These are phyloP conservation scores for Aspergillus aculeatus DNA, from an alignment of 2,329 filamentous ascomycete species.

Conservation along the genomic window DNA sequence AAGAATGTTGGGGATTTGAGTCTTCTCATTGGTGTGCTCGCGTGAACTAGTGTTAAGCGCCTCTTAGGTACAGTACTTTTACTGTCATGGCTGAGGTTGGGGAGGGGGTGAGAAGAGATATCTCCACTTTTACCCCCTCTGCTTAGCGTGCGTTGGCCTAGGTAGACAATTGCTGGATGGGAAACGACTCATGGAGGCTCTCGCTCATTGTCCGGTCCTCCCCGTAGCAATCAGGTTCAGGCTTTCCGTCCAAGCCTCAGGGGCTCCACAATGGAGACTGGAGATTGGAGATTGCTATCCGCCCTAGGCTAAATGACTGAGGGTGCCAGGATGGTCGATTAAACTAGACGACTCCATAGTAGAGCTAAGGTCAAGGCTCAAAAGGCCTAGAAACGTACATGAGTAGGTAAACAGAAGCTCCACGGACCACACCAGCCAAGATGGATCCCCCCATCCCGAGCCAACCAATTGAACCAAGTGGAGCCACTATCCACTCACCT, in stretches of 20 bases:
- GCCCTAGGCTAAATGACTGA: not conserved
- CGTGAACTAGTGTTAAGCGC: not conserved
- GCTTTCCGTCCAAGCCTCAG: constrained; percentile 5
- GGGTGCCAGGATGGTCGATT: not conserved
- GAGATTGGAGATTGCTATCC: not conserved
- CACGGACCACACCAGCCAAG: constrained; percentile 6
- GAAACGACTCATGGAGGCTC: not conserved
- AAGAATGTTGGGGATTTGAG: not conserved
- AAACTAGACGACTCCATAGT: not conserved
- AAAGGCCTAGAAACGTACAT: not conserved
- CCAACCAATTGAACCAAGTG: constrained; percentile 1
- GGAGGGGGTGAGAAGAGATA: not conserved
- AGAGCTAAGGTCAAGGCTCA: not conserved
- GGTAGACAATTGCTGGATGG: not conserved
- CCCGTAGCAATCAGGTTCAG: not conserved
- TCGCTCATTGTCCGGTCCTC: not conserved
- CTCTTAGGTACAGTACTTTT: not conserved
- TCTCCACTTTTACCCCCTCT: not conserved
- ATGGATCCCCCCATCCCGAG: not conserved
- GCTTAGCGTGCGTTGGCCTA: not conserved
- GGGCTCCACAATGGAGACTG: not conserved
- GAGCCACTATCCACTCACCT: not conserved
- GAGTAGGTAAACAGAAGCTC: not conserved
- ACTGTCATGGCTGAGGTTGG: not conserved
- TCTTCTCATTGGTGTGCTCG: constrained; percentile 3